A percentile compares a stretch with the other conserved stretches of the same genome.
These are phyloP conservation scores for Patellifolia procumbens DNA, from an alignment of 179 eudicot genomes.

Conservation along the genomic window DNA sequence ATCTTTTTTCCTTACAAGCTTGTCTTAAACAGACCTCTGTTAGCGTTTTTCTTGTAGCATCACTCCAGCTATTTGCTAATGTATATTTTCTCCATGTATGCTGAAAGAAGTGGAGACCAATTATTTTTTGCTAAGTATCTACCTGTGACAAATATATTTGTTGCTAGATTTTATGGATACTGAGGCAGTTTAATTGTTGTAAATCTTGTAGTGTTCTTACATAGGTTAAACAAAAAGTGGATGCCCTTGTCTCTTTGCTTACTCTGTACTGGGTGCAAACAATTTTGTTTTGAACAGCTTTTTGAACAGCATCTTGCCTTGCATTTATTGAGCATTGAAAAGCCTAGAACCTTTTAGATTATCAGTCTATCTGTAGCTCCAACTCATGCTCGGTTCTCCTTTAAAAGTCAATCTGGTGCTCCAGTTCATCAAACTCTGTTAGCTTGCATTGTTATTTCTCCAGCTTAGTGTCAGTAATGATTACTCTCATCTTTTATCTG, in stretches of 20 bases:
- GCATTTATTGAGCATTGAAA: neutral
- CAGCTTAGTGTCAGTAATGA: slow-evolving; percentile 3
- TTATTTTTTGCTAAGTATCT: neutral
- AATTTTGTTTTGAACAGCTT: neutral
- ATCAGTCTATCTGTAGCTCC: neutral
- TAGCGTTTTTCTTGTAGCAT: neutral
- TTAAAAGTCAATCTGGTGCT: neutral
- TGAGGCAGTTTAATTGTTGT: neutral
- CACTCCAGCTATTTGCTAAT: neutral
- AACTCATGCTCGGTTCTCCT: neutral
- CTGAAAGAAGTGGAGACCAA: neutral
- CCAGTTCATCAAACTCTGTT: neutral
- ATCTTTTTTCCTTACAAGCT: neutral
- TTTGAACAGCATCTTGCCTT: neutral
- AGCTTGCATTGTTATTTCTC: neutral
- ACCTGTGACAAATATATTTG: neutral
- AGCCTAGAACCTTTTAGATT: neutral
- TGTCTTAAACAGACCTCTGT: neutral
- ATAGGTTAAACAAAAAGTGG: neutral
- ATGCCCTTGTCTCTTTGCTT: neutral
- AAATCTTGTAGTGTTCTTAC: neutral
- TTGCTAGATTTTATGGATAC: neutral
- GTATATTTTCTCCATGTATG: neutral
- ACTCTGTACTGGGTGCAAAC: neutral
- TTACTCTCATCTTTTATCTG: neutral